A percentile compares a stretch with the other conserved stretches of the same genome.
phyloP scores from a whole-genome alignment of 2,329 filamentous ascomycete genomes.

The Fusarium citri region DNA sequence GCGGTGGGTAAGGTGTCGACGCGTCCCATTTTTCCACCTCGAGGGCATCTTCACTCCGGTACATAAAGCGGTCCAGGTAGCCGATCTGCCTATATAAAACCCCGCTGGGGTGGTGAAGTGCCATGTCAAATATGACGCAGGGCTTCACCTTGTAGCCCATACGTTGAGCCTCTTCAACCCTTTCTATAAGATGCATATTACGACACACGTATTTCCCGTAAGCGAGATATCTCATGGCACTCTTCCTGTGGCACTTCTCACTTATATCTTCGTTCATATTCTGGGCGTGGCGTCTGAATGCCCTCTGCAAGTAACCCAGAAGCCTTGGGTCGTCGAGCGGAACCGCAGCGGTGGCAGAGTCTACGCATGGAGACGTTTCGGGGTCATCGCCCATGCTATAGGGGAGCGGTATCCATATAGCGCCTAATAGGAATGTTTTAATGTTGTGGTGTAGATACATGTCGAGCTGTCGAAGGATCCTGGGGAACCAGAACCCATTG shows the following conservation, averaged over 20 bases:
- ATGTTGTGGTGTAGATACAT: neutral
- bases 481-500: neutral
- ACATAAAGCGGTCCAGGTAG: neutral
- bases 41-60: neutral
- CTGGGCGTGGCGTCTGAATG: neutral
- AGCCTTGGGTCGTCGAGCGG: slow-evolving; percentile 13
- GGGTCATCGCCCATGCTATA: neutral
- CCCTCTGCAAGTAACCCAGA: neutral
- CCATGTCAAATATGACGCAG: slow-evolving; percentile 11
- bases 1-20: neutral
- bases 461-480: neutral
- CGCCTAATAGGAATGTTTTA: neutral
- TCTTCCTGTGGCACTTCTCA: neutral
- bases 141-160: neutral
- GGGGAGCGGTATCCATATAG: neutral
- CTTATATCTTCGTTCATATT: neutral
- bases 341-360: neutral
- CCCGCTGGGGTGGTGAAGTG: neutral
- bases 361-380: neutral
- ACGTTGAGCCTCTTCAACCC: neutral
- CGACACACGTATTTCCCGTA: rapidly evolving
- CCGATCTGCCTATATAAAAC: neutral
- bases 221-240: neutral
- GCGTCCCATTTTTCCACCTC: neutral
- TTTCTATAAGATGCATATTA: neutral